Base-by-base conservation (phyloP, 306 rosid species). In the Gleditsia sinensis region DNA sequence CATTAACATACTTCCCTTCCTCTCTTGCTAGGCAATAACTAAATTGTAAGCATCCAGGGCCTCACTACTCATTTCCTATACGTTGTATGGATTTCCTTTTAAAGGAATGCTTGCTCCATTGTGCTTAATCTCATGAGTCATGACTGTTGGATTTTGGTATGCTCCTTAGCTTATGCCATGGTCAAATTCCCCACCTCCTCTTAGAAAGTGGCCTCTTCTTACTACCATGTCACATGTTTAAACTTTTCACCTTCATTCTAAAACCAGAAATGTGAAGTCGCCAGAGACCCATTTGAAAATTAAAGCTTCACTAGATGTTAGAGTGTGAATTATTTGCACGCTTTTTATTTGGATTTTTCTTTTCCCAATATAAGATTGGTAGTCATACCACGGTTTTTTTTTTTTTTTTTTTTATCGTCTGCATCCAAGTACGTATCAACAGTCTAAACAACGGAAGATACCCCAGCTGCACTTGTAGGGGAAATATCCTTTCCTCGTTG, bases 281-380 rank as follows among this genome's bases (percentile, higher is more conserved):
- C 12, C 74, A 69, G 49, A 33, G 33, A 50, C 33, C 48, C 61
- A 20, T 33, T 50, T 39, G 55, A 55, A 71, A 54, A n/a, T n/a
- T n/a, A 53, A 54, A 36, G 10, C 43, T 30, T 49, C 59, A 46
- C 27, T 58, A 28, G 0, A 5, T 16, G 23, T 33, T 49, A 7
- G 10, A 0, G 3, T n/a, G 56, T 66, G 24, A 17, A 46, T n/a
- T 36, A 36, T 54, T 16, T 39, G 9, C 51, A 23, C 2, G 3
- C 12, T 10, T 3, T 37, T 6, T 7, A 39, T 24, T 28, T n/a
- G 32, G 7, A 54, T 37, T 55, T 43, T n/a, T 3, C 53, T 33
- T n/a, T n/a, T n/a, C n/a, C 34, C 21, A 42, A 16, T 24, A 7
- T 49, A 12, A 66, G 24, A 49, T 17, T 13, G 12, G 56, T 1